Percentiles rank a stretch among this genome's conserved stretches.
These are phyloP conservation scores for Aaosphaeria arxii DNA, from an alignment of 2,329 filamentous ascomycete species.

Conservation along the genomic window DNA sequence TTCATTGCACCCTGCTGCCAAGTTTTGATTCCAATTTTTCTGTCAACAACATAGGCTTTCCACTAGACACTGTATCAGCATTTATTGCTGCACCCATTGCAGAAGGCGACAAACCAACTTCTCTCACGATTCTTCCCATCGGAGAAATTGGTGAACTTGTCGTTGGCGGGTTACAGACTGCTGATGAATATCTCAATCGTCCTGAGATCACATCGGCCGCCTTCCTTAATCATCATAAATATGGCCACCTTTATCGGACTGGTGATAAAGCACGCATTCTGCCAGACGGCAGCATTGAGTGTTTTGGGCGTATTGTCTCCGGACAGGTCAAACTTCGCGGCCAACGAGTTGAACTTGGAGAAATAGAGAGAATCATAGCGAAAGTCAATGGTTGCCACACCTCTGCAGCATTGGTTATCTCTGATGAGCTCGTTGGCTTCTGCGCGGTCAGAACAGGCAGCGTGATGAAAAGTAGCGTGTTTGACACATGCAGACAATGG, in stretches of 20 bases:
- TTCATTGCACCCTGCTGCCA: slow-evolving; percentile 79
- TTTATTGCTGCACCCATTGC: slow-evolving; percentile 60
- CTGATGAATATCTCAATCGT: slow-evolving; percentile 77
- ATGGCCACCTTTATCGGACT: slow-evolving; percentile 75
- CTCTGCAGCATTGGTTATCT: slow-evolving; percentile 65
- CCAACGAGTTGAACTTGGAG: slow-evolving; percentile 77
- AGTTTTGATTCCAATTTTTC: slow-evolving; percentile 56
- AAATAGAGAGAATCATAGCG: slow-evolving; percentile 36
- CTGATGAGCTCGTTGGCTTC: slow-evolving; percentile 70
- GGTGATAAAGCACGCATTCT: slow-evolving; percentile 76
- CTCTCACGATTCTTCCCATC: slow-evolving; percentile 56
- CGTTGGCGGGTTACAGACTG: slow-evolving; percentile 76
- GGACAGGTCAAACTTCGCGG: slow-evolving; percentile 87
- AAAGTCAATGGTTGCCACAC: slow-evolving; percentile 50
- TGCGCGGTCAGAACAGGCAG: slow-evolving; percentile 46
- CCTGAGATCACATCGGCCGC: slow-evolving; percentile 68
- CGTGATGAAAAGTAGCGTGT: slow-evolving; percentile 42
- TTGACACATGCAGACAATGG: slow-evolving; percentile 66
- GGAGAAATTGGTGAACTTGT: slow-evolving; percentile 77
- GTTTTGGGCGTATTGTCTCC: slow-evolving; percentile 72
- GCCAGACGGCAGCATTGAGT: slow-evolving; percentile 70
- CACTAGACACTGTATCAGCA: slow-evolving; percentile 76
- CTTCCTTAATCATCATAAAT: slow-evolving; percentile 64
- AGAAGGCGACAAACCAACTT: slow-evolving; percentile 10
- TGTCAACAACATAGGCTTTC: slow-evolving; percentile 70